Base-by-base conservation (phyloP, 768 basidiomycete species). In the Suillus ampliporus region DNA sequence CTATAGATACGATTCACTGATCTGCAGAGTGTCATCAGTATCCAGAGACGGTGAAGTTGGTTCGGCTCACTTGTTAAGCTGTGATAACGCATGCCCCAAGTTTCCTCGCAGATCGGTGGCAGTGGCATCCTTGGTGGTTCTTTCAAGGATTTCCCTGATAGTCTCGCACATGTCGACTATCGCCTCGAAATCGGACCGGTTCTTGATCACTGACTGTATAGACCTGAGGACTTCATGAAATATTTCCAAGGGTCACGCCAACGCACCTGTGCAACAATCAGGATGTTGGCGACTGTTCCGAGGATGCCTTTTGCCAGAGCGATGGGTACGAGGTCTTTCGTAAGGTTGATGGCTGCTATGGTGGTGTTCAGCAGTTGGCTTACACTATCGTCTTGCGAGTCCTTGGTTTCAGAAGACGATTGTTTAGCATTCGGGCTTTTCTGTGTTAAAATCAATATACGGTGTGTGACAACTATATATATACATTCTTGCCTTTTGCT, bases 1-100 rank as follows among this genome's bases (percentile, higher is more conserved):
- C 50, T 50, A 52, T 23, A 8, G 19, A 60, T 35, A 6, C 10
- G 23, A 19, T 37, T 31, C 1, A 60, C 13, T 37, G 38, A 35
- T n/a, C 59, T 60, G n/a, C 1, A 14, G 3, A 9, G 10, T 13
- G 7, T 4, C 4, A 21, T 17, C 38, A 35, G n/a, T 15, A 4
- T 19, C 10, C 10, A 8, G 26, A 1, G 8, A 19, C 2, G n/a
- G 19, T 3, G 14, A 23, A 31, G 1, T n/a, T 13, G 23, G n/a
- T 57, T 28, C 38, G 8, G 9, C 38, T 57, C 17, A 61, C 60
- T 15, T 23, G 17, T 61, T 61, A 1, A 61, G 38, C 10, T 57
- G 23, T 1, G 56, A 17, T 31, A 57, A 21, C 7, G 28, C 52
- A 26, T 40, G 34, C 9, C 31, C 17, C 26, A 61, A 34, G n/a